These are phyloP conservation scores for Tetrahymena borealis DNA, from an alignment of 73 alveolate species.

Conservation along the genomic window DNA sequence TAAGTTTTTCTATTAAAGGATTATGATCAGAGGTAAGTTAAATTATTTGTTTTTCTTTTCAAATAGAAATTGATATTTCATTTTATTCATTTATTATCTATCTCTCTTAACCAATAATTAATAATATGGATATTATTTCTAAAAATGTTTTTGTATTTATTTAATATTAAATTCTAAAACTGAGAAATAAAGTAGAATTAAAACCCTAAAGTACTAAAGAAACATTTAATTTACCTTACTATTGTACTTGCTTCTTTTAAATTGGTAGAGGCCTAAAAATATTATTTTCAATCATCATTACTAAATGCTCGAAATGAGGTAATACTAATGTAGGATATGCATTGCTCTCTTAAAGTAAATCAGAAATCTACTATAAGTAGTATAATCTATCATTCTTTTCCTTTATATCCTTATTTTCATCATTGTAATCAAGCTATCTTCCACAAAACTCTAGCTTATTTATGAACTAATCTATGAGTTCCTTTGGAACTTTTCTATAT, in stretches of 20 bases:
- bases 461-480: slow-evolving; percentile 32
- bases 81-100: too few relatives aligned
- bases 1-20: too few relatives aligned
- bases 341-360: slow-evolving; percentile 55
- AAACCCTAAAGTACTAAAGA: too few relatives aligned
- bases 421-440: slow-evolving; percentile 64
- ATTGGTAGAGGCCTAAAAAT: slow-evolving; percentile 81
- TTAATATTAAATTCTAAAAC: not conserved
- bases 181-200: not conserved
- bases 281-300: slow-evolving; percentile 81
- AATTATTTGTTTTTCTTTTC: too few relatives aligned
- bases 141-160: too few relatives aligned
- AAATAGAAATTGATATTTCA: too few relatives aligned
- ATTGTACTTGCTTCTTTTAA: slow-evolving; percentile 40
- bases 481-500: slow-evolving; percentile 28
- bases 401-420: slow-evolving; percentile 75
- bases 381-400: slow-evolving; percentile 61
- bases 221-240: not conserved
- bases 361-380: slow-evolving; percentile 61
- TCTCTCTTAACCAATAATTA: too few relatives aligned
- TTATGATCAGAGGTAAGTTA: too few relatives aligned
- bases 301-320: slow-evolving; percentile 71
- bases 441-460: slow-evolving; percentile 35
- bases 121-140: too few relatives aligned
- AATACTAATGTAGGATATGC: slow-evolving; percentile 57